Percentiles rank a stretch among this genome's conserved stretches.
These are phyloP conservation scores for Raffaelea ambrosiae DNA, from an alignment of 2,329 filamentous ascomycete species.

Conservation along the genomic window DNA sequence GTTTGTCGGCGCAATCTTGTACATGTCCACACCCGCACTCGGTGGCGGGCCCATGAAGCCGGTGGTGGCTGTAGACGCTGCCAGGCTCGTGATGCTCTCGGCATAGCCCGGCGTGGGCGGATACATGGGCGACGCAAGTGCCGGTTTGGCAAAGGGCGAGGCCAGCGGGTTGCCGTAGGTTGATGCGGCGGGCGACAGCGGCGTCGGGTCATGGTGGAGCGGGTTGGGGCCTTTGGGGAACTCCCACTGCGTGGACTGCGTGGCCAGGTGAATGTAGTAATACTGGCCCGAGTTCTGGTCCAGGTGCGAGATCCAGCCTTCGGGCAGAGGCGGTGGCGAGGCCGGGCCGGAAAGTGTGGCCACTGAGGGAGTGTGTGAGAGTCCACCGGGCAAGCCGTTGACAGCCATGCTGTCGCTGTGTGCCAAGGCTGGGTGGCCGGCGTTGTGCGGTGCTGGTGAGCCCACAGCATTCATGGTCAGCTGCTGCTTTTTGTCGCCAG, in stretches of 20 bases:
- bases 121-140: conserved; percentile 72
- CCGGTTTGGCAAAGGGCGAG: conserved; percentile 61
- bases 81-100: conserved; percentile 76
- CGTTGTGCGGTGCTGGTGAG: conserved; percentile 43
- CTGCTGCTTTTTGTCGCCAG: conserved; percentile 21
- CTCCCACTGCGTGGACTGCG: conserved; percentile 96
- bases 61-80: conserved; percentile 61
- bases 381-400: conserved; percentile 28
- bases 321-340: conserved; percentile 85
- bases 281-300: conserved; percentile 96
- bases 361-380: conserved; percentile 37
- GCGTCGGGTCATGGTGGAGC: conserved; percentile 70
- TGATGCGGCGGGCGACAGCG: conserved; percentile 73
- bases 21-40: conserved; percentile 82
- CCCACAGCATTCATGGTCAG: background rate
- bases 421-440: conserved; percentile 81
- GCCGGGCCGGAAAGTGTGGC: conserved; percentile 43
- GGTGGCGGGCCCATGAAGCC: conserved; percentile 87
- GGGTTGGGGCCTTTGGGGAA: conserved; percentile 95
- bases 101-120: conserved; percentile 78
- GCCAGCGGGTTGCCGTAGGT: conserved; percentile 66
- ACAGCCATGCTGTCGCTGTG: conserved; percentile 41
- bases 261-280: conserved; percentile 95
- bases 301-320: conserved; percentile 96
- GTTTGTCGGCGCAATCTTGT: conserved; percentile 87